Evolutionary conservation across 495 filamentous ascomycete genomes (phyloP).

Genomic region (Podospora conica): DNA sequence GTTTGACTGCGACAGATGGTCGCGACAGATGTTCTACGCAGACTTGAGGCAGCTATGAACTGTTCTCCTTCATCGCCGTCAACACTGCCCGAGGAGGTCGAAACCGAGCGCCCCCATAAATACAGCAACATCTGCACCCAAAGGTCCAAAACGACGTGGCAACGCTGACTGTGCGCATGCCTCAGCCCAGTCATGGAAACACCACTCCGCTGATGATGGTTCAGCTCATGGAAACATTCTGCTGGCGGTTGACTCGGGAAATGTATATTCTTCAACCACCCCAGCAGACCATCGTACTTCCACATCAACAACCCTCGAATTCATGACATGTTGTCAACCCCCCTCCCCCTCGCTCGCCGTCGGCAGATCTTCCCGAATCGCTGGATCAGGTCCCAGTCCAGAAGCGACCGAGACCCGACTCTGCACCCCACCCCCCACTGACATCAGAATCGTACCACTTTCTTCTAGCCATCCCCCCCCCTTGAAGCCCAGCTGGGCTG

Average conservation of each 20-base stretch:
- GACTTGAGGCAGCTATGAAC: too few relatives aligned
- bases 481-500: conserved; percentile 4
- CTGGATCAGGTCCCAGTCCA: not conserved
- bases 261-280: not conserved
- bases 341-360: not conserved
- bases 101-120: not conserved
- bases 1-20: not conserved
- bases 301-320: not conserved
- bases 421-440: conserved; percentile 13
- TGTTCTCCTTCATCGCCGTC: not conserved
- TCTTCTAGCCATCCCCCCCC: not conserved
- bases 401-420: not conserved
- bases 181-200: too few relatives aligned
- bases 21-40: too few relatives aligned
- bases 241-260: too few relatives aligned
- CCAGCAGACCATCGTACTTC: too few relatives aligned
- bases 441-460: conserved; percentile 35
- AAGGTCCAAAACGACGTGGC: not conserved
- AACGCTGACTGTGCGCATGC: too few relatives aligned
- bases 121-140: not conserved
- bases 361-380: not conserved
- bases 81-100: too few relatives aligned
- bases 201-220: too few relatives aligned
- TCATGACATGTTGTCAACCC: not conserved
- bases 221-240: too few relatives aligned